Conservation (phyloP, 2,329 filamentous ascomycete species). For the Colletotrichum neosansevieriae region DNA sequence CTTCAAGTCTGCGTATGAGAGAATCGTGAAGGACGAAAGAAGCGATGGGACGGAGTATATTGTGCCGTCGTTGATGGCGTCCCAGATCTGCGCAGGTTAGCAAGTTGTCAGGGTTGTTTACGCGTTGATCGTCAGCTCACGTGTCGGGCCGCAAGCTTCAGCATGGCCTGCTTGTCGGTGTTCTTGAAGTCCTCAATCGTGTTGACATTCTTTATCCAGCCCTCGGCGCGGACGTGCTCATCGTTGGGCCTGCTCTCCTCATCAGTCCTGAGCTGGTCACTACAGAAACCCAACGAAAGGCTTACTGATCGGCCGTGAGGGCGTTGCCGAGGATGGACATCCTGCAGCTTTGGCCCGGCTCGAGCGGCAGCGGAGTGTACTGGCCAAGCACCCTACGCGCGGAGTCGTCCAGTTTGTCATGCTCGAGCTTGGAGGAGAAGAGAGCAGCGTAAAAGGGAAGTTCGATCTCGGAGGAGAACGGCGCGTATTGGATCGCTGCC, state of each 20-base stretch:
- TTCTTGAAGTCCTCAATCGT: slow-evolving; percentile 94
- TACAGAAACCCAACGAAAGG: slow-evolving; percentile 42
- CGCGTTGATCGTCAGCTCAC: slow-evolving; percentile 58
- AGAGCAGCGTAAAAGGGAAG: slow-evolving; percentile 93
- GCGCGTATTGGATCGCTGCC: slow-evolving; percentile 76
- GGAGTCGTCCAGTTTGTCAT: slow-evolving; percentile 96
- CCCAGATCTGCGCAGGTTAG: slow-evolving; percentile 79
- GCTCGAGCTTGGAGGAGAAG: slow-evolving; percentile 93
- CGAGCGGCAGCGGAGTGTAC: slow-evolving; percentile 85
- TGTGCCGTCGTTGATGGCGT: slow-evolving; percentile 94
- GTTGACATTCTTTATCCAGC: slow-evolving; percentile 95
- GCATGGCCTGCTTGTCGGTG: slow-evolving; percentile 81
- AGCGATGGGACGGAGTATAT: slow-evolving; percentile 96
- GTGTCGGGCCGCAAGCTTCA: slow-evolving; percentile 83
- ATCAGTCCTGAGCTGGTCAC: slow-evolving; percentile 47
- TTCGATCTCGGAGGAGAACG: slow-evolving; percentile 94
- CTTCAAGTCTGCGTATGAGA: slow-evolving; percentile 96
- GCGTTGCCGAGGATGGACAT: slow-evolving; percentile 93
- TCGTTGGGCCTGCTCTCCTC: slow-evolving; percentile 68
- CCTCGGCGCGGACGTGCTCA: slow-evolving; percentile 85
- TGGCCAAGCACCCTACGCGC: slow-evolving; percentile 87
- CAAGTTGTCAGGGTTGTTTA: neutral
- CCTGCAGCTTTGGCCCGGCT: slow-evolving; percentile 81
- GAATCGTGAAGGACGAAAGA: slow-evolving; percentile 86
- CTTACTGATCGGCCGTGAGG: slow-evolving; percentile 85